Base-by-base conservation (phyloP, 148 eudicot genomes). In the Heliamphora exappendiculata region DNA sequence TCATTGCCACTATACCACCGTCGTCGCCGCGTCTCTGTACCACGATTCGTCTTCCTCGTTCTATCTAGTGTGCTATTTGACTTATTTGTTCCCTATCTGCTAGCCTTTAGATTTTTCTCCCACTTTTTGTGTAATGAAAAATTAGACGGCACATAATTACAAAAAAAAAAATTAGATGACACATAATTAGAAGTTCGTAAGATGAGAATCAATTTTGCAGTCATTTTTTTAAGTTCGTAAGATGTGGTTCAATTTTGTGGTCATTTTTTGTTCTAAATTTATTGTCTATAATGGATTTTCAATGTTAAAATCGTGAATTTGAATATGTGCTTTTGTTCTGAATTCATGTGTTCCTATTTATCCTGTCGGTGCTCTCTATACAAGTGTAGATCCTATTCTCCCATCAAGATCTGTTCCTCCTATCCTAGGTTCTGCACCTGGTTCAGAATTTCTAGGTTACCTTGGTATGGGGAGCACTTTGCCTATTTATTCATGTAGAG, bases 401-500 rank as follows among this genome's bases (percentile, higher is more conserved):
- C 78, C 89, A 75, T 69, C 92, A 28, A 86, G 94, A 82, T 75
- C 94, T 47, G 79, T 89, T 66, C 87, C 89, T 76, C 78, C 92
- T 53, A 55, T 86, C 67, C 74, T 87, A 54, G 88, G 93, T 80
- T 59, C 81, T 33, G 22, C 86, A 42, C 88, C 74, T 79, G 83
- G 84, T 44, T 82, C 87, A 19, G 93, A 91, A 42, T 79, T 92
- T 80, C 77, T 83, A 0, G 87, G 89, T 33, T 92, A 84, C 84
- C 77, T 82, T 57, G 97, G 89, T 73, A 20, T 90, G 58, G 87
- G 89, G 57, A 84, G 76, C 80, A 74, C 84, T 44, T 90, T 91
- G 94, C 93, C 97, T 12, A 78, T 90, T 26, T 89, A 89, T 81
- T 86, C 90, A 54, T 84, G n/a, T n/a, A n/a, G n/a, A n/a, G n/a